Evolutionary conservation across 768 basidiomycete genomes (phyloP).

Genomic region (Hemileccinum rubropunctum): DNA sequence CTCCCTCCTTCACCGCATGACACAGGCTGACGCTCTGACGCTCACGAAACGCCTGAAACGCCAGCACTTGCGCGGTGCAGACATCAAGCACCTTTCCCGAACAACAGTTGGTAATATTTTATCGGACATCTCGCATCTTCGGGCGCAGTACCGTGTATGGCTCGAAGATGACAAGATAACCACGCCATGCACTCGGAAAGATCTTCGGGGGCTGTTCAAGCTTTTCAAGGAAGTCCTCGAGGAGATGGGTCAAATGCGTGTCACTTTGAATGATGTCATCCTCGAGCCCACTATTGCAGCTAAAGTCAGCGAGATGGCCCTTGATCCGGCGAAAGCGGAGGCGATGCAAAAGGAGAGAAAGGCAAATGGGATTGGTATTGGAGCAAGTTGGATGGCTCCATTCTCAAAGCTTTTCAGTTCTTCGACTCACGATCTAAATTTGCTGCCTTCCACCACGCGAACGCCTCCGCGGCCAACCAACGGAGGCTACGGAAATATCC

Average conservation of each 20-base stretch:
- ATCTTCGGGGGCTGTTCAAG: slow-evolving; percentile 79
- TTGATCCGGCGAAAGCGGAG: slow-evolving; percentile 56
- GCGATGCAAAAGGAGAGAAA: slow-evolving; percentile 34
- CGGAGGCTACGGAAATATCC: slow-evolving; percentile 22
- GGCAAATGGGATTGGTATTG: slow-evolving; percentile 31
- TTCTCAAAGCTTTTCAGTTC: slow-evolving; percentile 76
- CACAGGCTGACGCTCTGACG: slow-evolving; percentile 80
- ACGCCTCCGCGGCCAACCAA: slow-evolving; percentile 28
- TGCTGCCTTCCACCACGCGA: slow-evolving; percentile 13
- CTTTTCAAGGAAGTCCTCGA: slow-evolving; percentile 80
- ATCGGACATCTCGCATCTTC: slow-evolving; percentile 65
- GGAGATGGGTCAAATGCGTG: slow-evolving; percentile 79
- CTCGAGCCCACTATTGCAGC: slow-evolving; percentile 79
- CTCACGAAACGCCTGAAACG: slow-evolving; percentile 88
- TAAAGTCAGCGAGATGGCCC: slow-evolving; percentile 66
- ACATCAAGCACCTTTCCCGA: slow-evolving; percentile 83
- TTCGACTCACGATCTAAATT: slow-evolving; percentile 23
- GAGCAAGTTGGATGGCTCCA: slow-evolving; percentile 78
- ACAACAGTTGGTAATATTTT: slow-evolving; percentile 75
- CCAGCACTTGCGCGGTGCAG: slow-evolving; percentile 82
- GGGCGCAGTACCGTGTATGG: slow-evolving; percentile 67
- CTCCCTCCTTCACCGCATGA: slow-evolving; percentile 60
- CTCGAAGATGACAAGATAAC: slow-evolving; percentile 73
- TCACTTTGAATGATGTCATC: slow-evolving; percentile 83
- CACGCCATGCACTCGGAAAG: slow-evolving; percentile 66